Base-by-base conservation (phyloP, 2,329 filamentous ascomycete species). In the Chrysoporthe cubensis region DNA sequence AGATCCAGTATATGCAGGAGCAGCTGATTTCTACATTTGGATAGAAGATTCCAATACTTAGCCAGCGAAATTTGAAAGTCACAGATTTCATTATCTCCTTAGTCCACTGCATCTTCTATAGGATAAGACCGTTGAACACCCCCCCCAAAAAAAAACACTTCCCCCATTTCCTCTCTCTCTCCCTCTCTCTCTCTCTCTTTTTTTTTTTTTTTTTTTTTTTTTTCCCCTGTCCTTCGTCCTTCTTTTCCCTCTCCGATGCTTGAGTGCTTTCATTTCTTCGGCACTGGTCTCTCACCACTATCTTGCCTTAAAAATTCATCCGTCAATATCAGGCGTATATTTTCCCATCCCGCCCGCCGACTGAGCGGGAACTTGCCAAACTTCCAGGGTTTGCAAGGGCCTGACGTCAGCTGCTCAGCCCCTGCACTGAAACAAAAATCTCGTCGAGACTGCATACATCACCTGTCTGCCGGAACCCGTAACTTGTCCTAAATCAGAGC, bases 1-100 rank as follows among this genome's bases (percentile, higher is more conserved):
- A 76, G 14, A 81, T 83, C n/a, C 59, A 73, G 2, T 82, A 81
- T 66, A 71, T 80, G 2, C 69, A 76, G 3, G 66, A 76, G 18
- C 61, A 64, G 34, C 18, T 71, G 21, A 57, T 65, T 6, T 32
- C 61, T 37, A 43, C 57, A 6, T 67, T 40, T 48, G 26, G 48
- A 44, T 50, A 62, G 43, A 50, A 1, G 68, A 81, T 68, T 11
- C 8, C 34, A 4, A 11, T 26, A 7, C 21, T 26, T n/a, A 21
- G 4, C 6, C 8, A n/a, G 2, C n/a, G n/a, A 50, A 11, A 21
- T 13, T 9, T 52, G 48, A 52, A n/a, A 13, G 21, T 26, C 7
- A 9, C 4, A 26, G 8, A 18, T 0, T 52, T 52, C 4, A 13
- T 9, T 13, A 14, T 32, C 26, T 13, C 11, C 21, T 50, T 11